A percentile compares a stretch with the other conserved stretches of the same genome.
These are phyloP conservation scores for Phyllosticta citrichinensis DNA, from an alignment of 2,329 filamentous ascomycete genomes.

Conservation along the genomic window DNA sequence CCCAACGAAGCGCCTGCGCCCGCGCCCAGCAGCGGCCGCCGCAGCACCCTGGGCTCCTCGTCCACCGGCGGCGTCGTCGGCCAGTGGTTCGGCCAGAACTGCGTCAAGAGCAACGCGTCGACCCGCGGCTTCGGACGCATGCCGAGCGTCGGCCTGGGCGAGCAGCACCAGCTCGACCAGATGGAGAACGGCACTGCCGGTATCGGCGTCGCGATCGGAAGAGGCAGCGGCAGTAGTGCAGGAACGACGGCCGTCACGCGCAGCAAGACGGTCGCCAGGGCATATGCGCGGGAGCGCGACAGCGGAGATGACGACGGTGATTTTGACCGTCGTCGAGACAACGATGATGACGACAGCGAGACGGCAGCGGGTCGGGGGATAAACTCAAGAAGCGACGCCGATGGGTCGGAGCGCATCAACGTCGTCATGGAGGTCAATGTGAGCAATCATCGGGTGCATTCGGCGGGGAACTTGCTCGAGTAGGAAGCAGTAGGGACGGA, in stretches of 20 bases:
- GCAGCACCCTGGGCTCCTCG: not conserved
- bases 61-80: not conserved
- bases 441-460: not conserved
- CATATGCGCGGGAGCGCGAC: not conserved
- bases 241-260: not conserved
- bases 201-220: not conserved
- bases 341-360: not conserved
- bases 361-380: not conserved
- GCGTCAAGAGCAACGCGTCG: not conserved
- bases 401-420: not conserved
- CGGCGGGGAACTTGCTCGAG: not conserved
- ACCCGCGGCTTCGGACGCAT: not conserved
- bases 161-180: not conserved
- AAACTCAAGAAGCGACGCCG: not conserved
- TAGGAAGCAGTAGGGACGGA: not conserved
- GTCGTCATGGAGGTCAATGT: not conserved
- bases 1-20: not conserved
- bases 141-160: not conserved
- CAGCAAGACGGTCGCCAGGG: not conserved
- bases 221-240: not conserved
- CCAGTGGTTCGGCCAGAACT: not conserved
- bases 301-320: not conserved
- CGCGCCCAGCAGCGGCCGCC: not conserved
- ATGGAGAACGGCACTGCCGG: not conserved
- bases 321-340: too few species aligned